Evolutionary conservation across 2,329 filamentous ascomycete genomes (phyloP), one percentile per base, ranked within the genome.

Genomic region (Fusarium sambucinum): DNA sequence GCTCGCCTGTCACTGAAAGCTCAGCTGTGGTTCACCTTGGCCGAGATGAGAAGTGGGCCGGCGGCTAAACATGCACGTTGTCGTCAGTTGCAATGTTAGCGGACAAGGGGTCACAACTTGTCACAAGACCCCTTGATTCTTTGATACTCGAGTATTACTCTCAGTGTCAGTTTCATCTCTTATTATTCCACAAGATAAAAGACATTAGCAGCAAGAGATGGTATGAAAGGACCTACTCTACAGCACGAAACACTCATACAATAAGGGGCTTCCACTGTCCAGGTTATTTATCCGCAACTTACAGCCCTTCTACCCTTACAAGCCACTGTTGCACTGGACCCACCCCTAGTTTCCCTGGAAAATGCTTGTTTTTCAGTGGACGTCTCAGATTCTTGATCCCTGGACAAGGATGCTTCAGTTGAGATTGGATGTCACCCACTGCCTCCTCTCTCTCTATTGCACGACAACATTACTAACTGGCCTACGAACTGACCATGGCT

Each of bases 321-420:
- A 38, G n/a, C 9, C 35, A n/a, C 45, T 23, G 45, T 35, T 27
- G 42, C 41, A 35, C 52, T 60, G 65, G 65, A 46, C 55, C 52
- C 38, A 61, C 66, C 55, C 66, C 66, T 69, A 58, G 52, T 38
- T 23, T 19, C 21, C 23, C 47, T 51, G 33, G 9, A 51, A 69
- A 63, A 63, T 57, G 61, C 66, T 69, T 69, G 48, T 59, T 70
- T 67, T 62, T 69, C 66, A 69, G 62, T 69, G 66, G 66, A 54
- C 54, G 57, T 51, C 40, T 62, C 46, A 59, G 57, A 53, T 63
- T 37, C 52, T 25, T 38, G 44, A 52, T 55, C 65, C 59, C 32
- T 67, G 65, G 52, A 38, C 59, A 63, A 56, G 57, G 59, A 59
- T 65, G 60, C 65, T 62, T 69, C 55, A 66, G 60, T 66, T 59